Conservation (phyloP, 2,329 filamentous ascomycete species). For the Colletotrichum sojae region DNA sequence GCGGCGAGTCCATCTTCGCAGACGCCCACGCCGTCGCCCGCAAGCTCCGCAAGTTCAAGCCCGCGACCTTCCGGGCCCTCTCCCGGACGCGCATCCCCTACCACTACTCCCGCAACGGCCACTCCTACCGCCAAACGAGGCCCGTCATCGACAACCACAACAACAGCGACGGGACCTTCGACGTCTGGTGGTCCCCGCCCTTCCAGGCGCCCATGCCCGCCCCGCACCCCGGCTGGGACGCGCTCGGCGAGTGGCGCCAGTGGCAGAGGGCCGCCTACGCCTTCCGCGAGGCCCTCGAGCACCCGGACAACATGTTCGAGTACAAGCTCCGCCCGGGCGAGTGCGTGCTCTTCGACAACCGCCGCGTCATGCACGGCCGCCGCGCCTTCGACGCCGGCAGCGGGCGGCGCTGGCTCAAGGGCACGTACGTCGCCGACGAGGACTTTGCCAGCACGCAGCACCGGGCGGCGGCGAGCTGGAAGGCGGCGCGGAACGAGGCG, state of each 20-base stretch:
- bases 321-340: conserved; percentile 84
- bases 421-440: conserved; percentile 80
- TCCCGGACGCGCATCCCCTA: conserved; percentile 67
- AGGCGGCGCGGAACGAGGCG: not conserved
- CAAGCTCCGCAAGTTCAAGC: conserved; percentile 49
- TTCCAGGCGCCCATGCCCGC: conserved; percentile 73
- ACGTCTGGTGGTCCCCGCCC: conserved; percentile 78
- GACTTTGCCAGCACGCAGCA: conserved; percentile 55
- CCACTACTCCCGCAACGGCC: conserved; percentile 77
- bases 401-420: conserved; percentile 85
- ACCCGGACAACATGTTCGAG: conserved; percentile 73
- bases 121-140: conserved; percentile 73
- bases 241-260: not conserved
- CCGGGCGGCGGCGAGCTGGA: not conserved
- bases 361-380: conserved; percentile 87
- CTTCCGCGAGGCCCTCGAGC: conserved; percentile 74
- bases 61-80: conserved; percentile 54
- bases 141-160: conserved; percentile 58
- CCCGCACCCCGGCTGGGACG: conserved; percentile 46
- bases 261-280: conserved; percentile 66
- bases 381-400: conserved; percentile 77
- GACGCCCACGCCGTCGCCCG: conserved; percentile 77
- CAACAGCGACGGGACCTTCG: conserved; percentile 43
- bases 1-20: conserved; percentile 89
- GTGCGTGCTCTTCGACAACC: conserved; percentile 94